Base-by-base conservation (phyloP, 176 grass and related monocot species). In the Juncus inflexus region DNA sequence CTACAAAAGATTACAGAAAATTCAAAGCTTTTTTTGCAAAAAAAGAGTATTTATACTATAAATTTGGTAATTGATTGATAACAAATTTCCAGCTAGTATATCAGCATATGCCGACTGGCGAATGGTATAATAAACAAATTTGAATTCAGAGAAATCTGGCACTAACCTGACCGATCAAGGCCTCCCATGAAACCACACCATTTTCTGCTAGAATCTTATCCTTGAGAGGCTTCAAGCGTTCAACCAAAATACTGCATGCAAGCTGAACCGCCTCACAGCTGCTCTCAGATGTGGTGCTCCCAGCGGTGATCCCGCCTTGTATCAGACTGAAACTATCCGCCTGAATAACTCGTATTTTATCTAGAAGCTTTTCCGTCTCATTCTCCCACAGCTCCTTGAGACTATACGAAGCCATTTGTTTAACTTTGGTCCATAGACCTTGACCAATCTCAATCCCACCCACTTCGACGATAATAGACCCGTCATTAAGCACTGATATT, bases 401-500 rank as follows among this genome's bases (percentile, higher is more conserved):
- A 9, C 50, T 77, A 50, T 79, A 95, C 53, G 86, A 86, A 0
- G 90, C 60, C 80, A 95, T 87, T 38, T 95, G 90, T 56, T 90
- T 90, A 41, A 82, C 90, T 66, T 95, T 95, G 50, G 86, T 90
- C 81, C 84, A 95, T 40, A 95, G 39, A 11, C 90, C 90, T 51
- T 95, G 86, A 1, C 90, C 90, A 52, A 95, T 74, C 67, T 95
- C 90, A 35, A 95, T 66, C 9, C 90, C 90, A 58, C 90, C 90
- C 12, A 95, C 86, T 64, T 95, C 90, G 9, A 95, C 83, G n/a
- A 83, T 83, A 43, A 95, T 76, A 1, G 90, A 95, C 8, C 90
- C 83, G 42, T 95, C 90, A n/a, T 87, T 80, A 50, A 95, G 50
- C 79, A 95, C 83, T 15, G 90, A 95, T 43, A 95, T 83, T 75